phyloP scores from a whole-genome alignment of 352 stramenopile genomes.

The Phytophthora crassamura region DNA sequence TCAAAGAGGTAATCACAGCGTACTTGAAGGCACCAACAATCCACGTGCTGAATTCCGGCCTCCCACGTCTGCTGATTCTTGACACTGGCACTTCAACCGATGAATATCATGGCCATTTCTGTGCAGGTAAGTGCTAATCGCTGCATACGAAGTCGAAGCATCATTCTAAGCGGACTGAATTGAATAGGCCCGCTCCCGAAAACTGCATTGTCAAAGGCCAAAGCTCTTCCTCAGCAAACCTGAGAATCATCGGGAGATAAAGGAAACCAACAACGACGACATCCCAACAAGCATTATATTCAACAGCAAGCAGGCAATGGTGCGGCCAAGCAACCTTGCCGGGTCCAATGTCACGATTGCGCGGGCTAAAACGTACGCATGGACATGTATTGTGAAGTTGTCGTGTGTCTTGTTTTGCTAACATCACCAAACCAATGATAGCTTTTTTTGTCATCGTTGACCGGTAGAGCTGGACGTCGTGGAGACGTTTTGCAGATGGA shows the following conservation, averaged over 20 bases:
- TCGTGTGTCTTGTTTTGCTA: neutral
- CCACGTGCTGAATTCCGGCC: neutral
- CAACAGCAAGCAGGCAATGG: conserved; percentile 1
- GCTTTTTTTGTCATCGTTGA: neutral
- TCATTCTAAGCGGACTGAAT: too few species aligned
- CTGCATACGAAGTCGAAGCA: too few species aligned
- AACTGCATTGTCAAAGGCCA: neutral
- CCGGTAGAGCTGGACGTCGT: neutral
- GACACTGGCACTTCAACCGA: neutral
- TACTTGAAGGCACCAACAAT: conserved; percentile 8
- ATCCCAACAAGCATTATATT: neutral
- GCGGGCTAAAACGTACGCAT: neutral
- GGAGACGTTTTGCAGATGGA: neutral
- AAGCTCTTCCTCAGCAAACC: neutral
- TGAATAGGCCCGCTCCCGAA: neutral
- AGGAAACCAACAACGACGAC: neutral
- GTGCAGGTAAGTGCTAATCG: neutral
- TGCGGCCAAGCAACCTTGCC: neutral
- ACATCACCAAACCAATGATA: neutral
- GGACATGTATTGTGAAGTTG: neutral
- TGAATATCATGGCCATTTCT: neutral
- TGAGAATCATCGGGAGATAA: neutral
- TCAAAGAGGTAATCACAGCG: conserved; percentile 7
- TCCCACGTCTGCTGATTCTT: neutral
- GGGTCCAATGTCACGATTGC: neutral